Evolutionary conservation across 2,329 filamentous ascomycete genomes (phyloP).

Genomic region (Fusarium buxicola): DNA sequence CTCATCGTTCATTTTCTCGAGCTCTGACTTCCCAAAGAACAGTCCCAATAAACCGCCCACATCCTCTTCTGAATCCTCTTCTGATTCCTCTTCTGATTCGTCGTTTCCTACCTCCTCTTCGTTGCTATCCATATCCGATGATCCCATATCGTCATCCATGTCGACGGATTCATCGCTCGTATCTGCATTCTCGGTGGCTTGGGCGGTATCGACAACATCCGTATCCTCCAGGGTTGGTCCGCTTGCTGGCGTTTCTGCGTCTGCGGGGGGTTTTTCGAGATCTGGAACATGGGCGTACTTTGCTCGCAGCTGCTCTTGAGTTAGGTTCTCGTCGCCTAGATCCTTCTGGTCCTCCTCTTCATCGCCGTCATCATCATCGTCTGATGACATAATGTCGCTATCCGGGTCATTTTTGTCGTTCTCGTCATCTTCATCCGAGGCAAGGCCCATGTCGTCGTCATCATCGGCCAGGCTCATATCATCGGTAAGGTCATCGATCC

Average conservation of each 20-base stretch:
- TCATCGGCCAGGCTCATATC: constrained; percentile 54
- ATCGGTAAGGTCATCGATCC: constrained; percentile 61
- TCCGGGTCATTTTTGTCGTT: constrained; percentile 57
- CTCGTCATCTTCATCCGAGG: constrained; percentile 54
- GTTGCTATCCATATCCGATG: constrained; percentile 62
- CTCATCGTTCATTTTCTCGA: constrained; percentile 63
- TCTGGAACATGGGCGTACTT: constrained; percentile 76
- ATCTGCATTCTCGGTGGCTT: constrained; percentile 51
- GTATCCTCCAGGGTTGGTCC: constrained; percentile 40
- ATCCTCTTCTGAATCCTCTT: constrained; percentile 58
- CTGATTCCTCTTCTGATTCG: constrained; percentile 55
- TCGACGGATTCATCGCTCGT: constrained; percentile 74
- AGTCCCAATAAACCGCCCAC: constrained; percentile 65
- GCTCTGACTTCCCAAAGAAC: constrained; percentile 69
- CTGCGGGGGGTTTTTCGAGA: constrained; percentile 49
- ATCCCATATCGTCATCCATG: constrained; percentile 75
- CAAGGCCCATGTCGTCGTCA: constrained; percentile 48
- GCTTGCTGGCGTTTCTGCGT: constrained; percentile 40
- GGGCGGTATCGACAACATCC: constrained; percentile 36
- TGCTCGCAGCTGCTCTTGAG: constrained; percentile 73
- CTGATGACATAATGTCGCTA: constrained; percentile 69
- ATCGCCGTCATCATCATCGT: constrained; percentile 70
- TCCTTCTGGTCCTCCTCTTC: constrained; percentile 67
- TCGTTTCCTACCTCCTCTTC: constrained; percentile 57
- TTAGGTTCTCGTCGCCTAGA: constrained; percentile 71